phyloP scores from a whole-genome alignment of 2,329 filamentous ascomycete species.

The Sporothrix brunneoviolacea region DNA sequence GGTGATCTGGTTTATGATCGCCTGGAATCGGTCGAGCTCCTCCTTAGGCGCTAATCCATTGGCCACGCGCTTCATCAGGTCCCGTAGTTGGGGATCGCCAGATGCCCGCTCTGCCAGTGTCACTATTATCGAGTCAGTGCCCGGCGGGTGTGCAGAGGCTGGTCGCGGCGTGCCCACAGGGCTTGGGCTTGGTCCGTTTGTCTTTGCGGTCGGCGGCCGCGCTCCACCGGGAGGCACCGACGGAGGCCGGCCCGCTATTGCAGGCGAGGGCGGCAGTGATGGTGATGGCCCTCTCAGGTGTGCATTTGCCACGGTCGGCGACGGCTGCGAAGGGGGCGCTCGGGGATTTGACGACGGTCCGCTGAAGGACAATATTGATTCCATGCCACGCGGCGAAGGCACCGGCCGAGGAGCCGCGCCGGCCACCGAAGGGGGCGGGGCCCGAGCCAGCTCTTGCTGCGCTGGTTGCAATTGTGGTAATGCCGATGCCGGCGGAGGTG shows the following conservation, averaged over 20 bases:
- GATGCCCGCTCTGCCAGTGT: slow-evolving; percentile 70
- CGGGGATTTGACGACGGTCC: slow-evolving; percentile 12
- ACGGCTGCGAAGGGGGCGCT: background rate
- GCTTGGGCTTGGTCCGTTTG: slow-evolving; percentile 20
- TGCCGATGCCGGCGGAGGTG: background rate
- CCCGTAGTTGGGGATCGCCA: slow-evolving; percentile 63
- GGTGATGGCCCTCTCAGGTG: slow-evolving; percentile 27
- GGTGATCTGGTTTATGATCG: slow-evolving; percentile 74
- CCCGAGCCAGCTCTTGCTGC: too few relatives aligned
- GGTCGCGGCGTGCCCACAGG: slow-evolving; percentile 22
- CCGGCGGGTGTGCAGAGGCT: slow-evolving; percentile 19
- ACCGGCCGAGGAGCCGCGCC: slow-evolving; percentile 14
- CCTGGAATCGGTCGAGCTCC: slow-evolving; percentile 70
- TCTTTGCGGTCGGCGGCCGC: slow-evolving; percentile 1
- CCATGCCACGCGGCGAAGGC: slow-evolving; percentile 26
- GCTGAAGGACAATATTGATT: slow-evolving; percentile 22
- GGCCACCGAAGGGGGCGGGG: background rate
- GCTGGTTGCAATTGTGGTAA: too few relatives aligned
- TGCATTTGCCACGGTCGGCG: background rate
- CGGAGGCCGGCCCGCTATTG: background rate
- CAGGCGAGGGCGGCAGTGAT: slow-evolving; percentile 18
- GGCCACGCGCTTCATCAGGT: slow-evolving; percentile 77
- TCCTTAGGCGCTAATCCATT: slow-evolving; percentile 64
- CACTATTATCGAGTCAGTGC: slow-evolving; percentile 71
- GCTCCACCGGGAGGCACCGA: slow-evolving; percentile 4